phyloP scores from a whole-genome alignment of 225 moss, liverwort and hornwort species.

The Marchantia paleacea region DNA sequence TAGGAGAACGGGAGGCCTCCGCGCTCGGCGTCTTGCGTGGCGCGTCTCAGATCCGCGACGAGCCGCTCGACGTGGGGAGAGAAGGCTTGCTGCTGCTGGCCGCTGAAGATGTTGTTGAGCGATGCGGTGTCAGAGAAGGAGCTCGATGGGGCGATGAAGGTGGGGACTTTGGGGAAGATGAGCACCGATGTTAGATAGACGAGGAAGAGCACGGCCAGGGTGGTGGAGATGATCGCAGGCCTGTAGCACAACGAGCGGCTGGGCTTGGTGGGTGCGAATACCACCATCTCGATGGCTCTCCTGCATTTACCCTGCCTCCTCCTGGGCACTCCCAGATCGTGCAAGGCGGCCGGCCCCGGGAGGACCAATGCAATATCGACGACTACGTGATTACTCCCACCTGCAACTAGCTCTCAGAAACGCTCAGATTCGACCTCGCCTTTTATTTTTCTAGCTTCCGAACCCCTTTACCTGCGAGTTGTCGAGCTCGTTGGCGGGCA shows the following conservation, averaged over 20 bases:
- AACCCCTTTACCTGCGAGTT: neutral
- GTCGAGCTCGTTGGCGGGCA: neutral
- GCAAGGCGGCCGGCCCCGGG: no score
- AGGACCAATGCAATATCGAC: neutral
- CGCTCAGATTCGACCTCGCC: no score
- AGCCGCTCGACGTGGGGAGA: conserved; percentile 27
- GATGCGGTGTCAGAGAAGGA: neutral
- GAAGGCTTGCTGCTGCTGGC: neutral
- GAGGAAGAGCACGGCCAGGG: conserved; percentile 13
- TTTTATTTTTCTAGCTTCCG: neutral
- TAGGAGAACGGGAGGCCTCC: conserved; percentile 25
- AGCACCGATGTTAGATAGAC: conserved; percentile 10
- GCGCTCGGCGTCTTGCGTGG: conserved; percentile 24
- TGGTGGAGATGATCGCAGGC: conserved; percentile 15
- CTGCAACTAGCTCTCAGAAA: neutral
- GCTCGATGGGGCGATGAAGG: neutral
- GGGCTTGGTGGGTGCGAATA: neutral
- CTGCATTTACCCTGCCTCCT: neutral
- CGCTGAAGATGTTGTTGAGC: neutral
- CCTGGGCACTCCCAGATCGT: neutral
- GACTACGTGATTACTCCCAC: neutral
- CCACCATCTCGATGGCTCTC: conserved; percentile 23
- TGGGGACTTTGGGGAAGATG: conserved; percentile 13
- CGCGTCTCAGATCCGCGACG: conserved; percentile 27
- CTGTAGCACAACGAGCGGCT: neutral